Percentiles rank a stretch among this genome's conserved stretches.
Evolutionary conservation across 2,329 filamentous ascomycete genomes (phyloP).

Genomic region (Ceratocystis ficicola): DNA sequence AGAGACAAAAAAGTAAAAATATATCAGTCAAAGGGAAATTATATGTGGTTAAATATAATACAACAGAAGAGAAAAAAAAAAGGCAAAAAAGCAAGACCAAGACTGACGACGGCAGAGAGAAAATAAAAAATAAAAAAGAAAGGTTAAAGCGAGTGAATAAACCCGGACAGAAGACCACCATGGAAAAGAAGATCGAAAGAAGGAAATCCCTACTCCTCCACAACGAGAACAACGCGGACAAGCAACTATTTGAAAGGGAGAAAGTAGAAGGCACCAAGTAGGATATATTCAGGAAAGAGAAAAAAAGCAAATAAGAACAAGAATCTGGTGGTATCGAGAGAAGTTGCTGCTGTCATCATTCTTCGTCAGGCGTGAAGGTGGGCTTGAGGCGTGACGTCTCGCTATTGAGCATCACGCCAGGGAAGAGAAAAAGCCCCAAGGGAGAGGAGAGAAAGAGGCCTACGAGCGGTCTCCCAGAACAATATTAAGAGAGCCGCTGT

Average conservation of each 20-base stretch:
- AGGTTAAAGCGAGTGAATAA: neutral
- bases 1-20: neutral
- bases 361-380: neutral
- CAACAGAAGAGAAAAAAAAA: neutral
- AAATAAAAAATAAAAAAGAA: neutral
- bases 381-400: neutral
- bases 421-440: neutral
- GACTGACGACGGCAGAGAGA: neutral
- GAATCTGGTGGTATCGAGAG: conserved; percentile 21
- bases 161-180: neutral
- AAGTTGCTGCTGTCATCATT: conserved; percentile 2
- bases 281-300: conserved; percentile 22
- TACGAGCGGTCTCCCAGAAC: conserved; percentile 28
- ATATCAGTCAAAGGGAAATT: neutral
- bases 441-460: neutral
- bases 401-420: neutral
- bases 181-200: neutral
- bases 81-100: neutral
- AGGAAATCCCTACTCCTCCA: no score
- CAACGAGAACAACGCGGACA: no score
- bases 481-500: conserved; percentile 27
- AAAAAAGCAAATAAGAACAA: conserved; percentile 14
- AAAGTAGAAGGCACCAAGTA: neutral
- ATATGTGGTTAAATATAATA: conserved; percentile 5
- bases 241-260: no score